These are phyloP conservation scores for Solanum stenotomum DNA, from an alignment of 257 asterid species.

Conservation along the genomic window DNA sequence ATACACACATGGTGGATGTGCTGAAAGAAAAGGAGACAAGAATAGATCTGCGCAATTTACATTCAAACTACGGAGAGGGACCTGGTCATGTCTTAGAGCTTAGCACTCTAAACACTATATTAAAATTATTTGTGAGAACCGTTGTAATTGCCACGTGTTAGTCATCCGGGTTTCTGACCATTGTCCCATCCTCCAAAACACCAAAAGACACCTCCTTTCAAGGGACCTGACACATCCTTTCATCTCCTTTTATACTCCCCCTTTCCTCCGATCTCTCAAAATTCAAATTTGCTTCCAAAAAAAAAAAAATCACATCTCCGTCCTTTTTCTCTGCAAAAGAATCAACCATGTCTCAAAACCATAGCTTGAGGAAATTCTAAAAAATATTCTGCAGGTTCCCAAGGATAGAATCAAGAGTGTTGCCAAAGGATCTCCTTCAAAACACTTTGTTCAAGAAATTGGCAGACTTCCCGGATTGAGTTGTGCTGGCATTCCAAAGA, in stretches of 20 bases:
- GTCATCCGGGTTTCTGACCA: not conserved
- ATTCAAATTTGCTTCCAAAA: not conserved
- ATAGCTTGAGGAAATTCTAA: not conserved
- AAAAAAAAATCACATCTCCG: not conserved
- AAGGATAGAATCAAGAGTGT: not conserved
- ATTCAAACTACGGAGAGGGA: not conserved
- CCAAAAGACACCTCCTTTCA: not conserved
- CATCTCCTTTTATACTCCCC: not conserved
- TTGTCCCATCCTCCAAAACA: not conserved
- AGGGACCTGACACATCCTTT: not conserved
- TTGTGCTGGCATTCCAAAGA: not conserved
- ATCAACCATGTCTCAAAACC: not conserved
- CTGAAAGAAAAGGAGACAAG: not conserved
- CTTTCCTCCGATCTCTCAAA: not conserved
- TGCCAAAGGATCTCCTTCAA: not conserved
- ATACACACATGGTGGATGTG: not conserved
- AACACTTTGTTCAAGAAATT: not conserved
- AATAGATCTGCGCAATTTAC: not conserved
- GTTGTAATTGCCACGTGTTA: not conserved
- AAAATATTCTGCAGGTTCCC: not conserved
- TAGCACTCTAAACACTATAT: not conserved
- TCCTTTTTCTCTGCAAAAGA: not conserved
- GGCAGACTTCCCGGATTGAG: not conserved
- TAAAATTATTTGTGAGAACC: not conserved
- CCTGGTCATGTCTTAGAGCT: not conserved